Conservation (phyloP, 1,284 basidiomycete genomes). For the Termitomyces sp. region DNA sequence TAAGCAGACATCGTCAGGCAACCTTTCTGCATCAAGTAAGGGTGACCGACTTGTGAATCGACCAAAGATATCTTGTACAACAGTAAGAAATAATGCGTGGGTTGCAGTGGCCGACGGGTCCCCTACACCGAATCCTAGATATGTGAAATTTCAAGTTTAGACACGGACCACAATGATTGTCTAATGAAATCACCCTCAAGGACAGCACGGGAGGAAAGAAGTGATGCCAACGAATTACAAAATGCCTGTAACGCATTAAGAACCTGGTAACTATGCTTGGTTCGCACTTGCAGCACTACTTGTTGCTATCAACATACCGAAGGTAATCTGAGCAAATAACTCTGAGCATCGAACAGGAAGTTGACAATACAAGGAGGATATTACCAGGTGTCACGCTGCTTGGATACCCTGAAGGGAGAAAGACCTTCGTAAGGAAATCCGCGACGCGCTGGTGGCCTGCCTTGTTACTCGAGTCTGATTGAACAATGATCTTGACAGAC, state of each 20-base stretch:
- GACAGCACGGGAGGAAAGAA: constrained; percentile 63
- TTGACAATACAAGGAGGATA: constrained; percentile 1
- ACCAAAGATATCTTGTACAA: constrained; percentile 59
- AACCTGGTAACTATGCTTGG: constrained; percentile 39
- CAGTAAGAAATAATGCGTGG: constrained; percentile 55
- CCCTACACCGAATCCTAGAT: constrained; percentile 60
- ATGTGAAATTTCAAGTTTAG: background rate
- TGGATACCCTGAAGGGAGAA: constrained; percentile 60
- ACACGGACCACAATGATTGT: background rate
- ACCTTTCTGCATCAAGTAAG: background rate
- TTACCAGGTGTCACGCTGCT: constrained; percentile 54
- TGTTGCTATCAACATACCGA: constrained; percentile 23
- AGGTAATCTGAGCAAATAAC: constrained; percentile 28
- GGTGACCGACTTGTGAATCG: constrained; percentile 52
- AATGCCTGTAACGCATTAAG: constrained; percentile 66
- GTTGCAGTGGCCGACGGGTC: constrained; percentile 62
- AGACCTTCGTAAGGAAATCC: constrained; percentile 42
- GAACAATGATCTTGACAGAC: constrained; percentile 6
- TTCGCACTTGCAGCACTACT: background rate
- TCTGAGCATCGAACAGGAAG: background rate
- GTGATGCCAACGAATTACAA: constrained; percentile 58
- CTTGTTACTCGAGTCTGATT: constrained; percentile 6
- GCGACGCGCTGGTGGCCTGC: constrained; percentile 5
- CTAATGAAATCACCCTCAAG: constrained; percentile 46
- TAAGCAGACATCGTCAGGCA: constrained; percentile 1